phyloP scores from a whole-genome alignment of 352 stramenopile genomes.

The Phytophthora tubulina region DNA sequence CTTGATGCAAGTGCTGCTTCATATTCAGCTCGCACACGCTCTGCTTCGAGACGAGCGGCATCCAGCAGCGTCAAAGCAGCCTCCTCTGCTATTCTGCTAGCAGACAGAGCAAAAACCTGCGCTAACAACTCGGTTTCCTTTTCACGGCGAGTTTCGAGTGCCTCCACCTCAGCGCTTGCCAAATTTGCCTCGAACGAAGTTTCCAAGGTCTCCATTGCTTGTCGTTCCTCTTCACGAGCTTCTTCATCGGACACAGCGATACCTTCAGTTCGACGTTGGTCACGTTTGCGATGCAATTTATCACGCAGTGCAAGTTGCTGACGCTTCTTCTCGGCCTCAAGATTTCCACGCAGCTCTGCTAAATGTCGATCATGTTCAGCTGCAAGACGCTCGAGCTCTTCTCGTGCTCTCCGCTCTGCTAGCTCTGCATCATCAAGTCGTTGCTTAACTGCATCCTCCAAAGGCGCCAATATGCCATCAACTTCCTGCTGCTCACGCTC shows the following conservation, averaged over 20 bases:
- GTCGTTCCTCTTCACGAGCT: conserved; percentile 12
- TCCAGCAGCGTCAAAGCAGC: conserved; percentile 28
- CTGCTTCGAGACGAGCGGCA: conserved; percentile 34
- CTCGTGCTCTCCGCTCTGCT: conserved; percentile 36
- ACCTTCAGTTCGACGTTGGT: conserved; percentile 21
- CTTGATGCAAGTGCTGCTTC: conserved; percentile 29
- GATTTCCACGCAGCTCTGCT: conserved; percentile 20
- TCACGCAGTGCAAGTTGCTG: conserved; percentile 39
- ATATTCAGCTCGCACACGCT: conserved; percentile 39
- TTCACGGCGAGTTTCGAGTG: conserved; percentile 15
- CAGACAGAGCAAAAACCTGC: conserved; percentile 29
- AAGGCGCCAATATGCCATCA: conserved; percentile 22
- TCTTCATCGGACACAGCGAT: conserved; percentile 9
- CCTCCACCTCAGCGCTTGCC: conserved; percentile 24
- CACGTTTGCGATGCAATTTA: conserved; percentile 38
- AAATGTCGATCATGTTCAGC: conserved; percentile 38
- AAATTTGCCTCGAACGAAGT: conserved; percentile 25
- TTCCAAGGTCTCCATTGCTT: conserved; percentile 26
- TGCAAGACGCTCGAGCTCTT: conserved; percentile 41
- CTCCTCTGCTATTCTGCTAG: conserved; percentile 28
- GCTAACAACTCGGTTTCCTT: conserved; percentile 31
- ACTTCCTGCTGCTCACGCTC: conserved; percentile 27
- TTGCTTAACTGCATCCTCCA: conserved; percentile 17
- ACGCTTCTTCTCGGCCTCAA: conserved; percentile 39
- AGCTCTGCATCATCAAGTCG: conserved; percentile 30